phyloP scores from a whole-genome alignment of 2,329 filamentous ascomycete genomes.

The Tolypocladium tropicale region DNA sequence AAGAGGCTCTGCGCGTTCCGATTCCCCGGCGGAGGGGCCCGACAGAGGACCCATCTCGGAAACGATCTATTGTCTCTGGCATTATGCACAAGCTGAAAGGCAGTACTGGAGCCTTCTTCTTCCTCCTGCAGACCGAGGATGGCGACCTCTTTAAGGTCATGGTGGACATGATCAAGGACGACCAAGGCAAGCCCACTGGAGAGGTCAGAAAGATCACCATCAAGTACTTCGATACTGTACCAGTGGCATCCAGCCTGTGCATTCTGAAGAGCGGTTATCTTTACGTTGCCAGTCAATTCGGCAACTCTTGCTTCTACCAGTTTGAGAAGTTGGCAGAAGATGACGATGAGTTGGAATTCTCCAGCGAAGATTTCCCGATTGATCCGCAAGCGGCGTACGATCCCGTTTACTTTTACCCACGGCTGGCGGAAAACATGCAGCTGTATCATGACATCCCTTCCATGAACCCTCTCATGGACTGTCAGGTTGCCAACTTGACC shows the following conservation, averaged over 20 bases:
- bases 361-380: slow-evolving; percentile 70
- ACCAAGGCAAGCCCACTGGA: slow-evolving; percentile 65
- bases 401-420: slow-evolving; percentile 76
- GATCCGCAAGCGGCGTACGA: slow-evolving; percentile 63
- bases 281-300: slow-evolving; percentile 84
- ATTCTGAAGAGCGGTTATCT: slow-evolving; percentile 95
- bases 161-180: slow-evolving; percentile 79
- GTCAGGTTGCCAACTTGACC: slow-evolving; percentile 82
- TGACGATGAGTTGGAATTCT: slow-evolving; percentile 79
- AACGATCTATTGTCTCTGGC: slow-evolving; percentile 76
- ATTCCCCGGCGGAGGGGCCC: slow-evolving; percentile 80
- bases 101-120: slow-evolving; percentile 82
- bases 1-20: slow-evolving; percentile 77
- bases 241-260: slow-evolving; percentile 75
- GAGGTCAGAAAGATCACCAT: slow-evolving; percentile 80
- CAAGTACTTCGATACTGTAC: slow-evolving; percentile 97
- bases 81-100: slow-evolving; percentile 96
- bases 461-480: slow-evolving; percentile 85
- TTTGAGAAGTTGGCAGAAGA: slow-evolving; percentile 96
- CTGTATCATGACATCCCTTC: slow-evolving; percentile 78
- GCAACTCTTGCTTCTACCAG: slow-evolving; percentile 91
- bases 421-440: slow-evolving; percentile 70
- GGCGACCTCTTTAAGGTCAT: slow-evolving; percentile 98
- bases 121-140: slow-evolving; percentile 89
- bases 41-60: slow-evolving; percentile 85